A percentile compares a stretch with the other conserved stretches of the same genome.
phyloP scores from a whole-genome alignment of 2,329 filamentous ascomycete genomes.

The Graphilbum ipis-grandicollis region DNA sequence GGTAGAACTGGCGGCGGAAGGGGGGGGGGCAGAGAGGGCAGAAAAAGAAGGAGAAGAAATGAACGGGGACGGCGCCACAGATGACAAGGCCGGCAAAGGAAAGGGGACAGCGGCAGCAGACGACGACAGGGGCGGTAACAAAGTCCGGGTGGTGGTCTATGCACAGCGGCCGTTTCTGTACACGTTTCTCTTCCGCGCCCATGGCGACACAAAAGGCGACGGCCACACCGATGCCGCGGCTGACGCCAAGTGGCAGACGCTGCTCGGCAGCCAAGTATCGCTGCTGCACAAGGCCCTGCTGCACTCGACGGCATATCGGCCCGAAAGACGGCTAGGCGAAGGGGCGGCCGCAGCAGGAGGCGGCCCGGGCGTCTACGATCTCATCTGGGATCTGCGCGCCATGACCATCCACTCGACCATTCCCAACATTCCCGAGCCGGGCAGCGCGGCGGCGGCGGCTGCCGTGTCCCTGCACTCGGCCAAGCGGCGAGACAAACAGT shows the following conservation, averaged over 20 bases:
- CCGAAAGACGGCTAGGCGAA: conserved; percentile 26
- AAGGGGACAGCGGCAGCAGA: conserved; percentile 4
- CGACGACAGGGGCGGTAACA: conserved; percentile 26
- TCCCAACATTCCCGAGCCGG: conserved; percentile 43
- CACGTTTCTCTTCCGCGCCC: conserved; percentile 51
- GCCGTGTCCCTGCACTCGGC: not conserved
- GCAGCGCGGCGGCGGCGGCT: conserved; percentile 6
- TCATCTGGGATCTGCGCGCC: conserved; percentile 41
- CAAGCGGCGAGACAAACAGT: not conserved
- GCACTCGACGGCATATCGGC: conserved; percentile 37
- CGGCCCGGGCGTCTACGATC: conserved; percentile 37
- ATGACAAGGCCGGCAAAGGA: conserved; percentile 13
- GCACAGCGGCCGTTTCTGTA: conserved; percentile 62
- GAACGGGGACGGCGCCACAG: no score
- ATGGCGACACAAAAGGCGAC: not conserved
- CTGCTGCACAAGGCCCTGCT: conserved; percentile 40
- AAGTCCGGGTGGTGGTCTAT: conserved; percentile 55
- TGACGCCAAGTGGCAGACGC: not conserved
- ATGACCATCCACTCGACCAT: conserved; percentile 45
- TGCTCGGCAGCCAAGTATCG: conserved; percentile 26
- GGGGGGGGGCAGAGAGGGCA: conserved; percentile 6
- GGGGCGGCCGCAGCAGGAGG: conserved; percentile 5
- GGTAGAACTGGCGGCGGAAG: conserved; percentile 38
- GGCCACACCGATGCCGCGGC: not conserved
- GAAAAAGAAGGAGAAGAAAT: no score